Base-by-base conservation (phyloP, 768 basidiomycete species). In the Agrocybe pediades region DNA sequence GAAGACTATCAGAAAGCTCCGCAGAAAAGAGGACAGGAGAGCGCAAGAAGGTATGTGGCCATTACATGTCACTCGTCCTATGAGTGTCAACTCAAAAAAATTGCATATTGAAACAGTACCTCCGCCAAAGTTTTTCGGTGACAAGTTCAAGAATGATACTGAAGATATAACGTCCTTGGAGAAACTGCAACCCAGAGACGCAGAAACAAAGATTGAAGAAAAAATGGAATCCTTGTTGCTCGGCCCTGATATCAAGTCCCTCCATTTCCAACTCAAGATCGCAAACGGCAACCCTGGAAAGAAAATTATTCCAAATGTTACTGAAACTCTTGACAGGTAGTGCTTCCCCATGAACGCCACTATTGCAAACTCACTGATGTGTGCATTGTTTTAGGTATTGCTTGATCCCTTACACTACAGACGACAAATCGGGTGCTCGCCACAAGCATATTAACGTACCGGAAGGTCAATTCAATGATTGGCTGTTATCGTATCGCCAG, bases 401-500 rank as follows among this genome's bases (percentile, higher is more conserved):
- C 6, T 41, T 64, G 9, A 29, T 57, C 15, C 17, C 25, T 9
- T 61, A 59, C 17, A 49, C 40, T 9, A 51, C 17, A 2, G 8
- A 52, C 9, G 39, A 51, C 21, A 49, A 19, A 41, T 16, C 1
- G 4, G 25, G 26, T 13, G 15, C 16, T n/a, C 25, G 30, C 4
- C 9, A 24, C 21, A 9, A 41, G n/a, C 26, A 25, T 39, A 25
- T 61, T 44, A 39, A 59, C 11, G 24, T 66, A 3, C 17, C 57
- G 1, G 55, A 57, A 47, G 51, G 53, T 2, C 4, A 56, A 7
- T 66, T 62, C 46, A 30, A 26, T 2, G 26, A 33, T 9, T 62
- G 60, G 65, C 55, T 63, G 6, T 24, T 41, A 2, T 46, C 19
- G 2, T 61, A 61, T 45, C 58, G 60, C 16, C n/a, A 25, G 19